A percentile compares a stretch with the other conserved stretches of the same genome.
Evolutionary conservation across 768 basidiomycete genomes (phyloP).

Genomic region (Lactifluus subvellereus): DNA sequence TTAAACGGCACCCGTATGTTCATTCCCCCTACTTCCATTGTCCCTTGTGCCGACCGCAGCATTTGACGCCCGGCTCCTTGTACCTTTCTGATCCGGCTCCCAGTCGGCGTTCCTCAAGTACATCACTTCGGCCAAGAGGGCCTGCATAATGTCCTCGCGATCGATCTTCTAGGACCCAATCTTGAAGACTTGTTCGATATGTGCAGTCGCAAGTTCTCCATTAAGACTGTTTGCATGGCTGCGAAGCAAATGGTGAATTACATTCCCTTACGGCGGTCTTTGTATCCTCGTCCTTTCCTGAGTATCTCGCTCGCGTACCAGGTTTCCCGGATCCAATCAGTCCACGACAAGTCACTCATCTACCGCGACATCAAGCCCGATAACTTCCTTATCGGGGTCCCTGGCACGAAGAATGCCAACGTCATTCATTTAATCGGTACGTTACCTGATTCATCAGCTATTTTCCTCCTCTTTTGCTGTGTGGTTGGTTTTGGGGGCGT

Average conservation of each 20-base stretch:
- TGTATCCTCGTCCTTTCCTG: constrained; percentile 12
- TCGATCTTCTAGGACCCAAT: constrained; percentile 95
- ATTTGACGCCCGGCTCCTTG: background rate
- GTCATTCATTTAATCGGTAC: constrained; percentile 79
- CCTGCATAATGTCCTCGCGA: constrained; percentile 90
- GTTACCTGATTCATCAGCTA: constrained; percentile 28
- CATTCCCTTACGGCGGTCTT: constrained; percentile 5
- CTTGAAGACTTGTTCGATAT: constrained; percentile 98
- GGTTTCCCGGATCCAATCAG: constrained; percentile 94
- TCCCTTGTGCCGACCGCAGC: constrained; percentile 5
- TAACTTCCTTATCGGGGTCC: constrained; percentile 96
- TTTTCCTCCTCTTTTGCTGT: background rate
- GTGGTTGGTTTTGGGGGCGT: background rate
- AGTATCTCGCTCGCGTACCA: constrained; percentile 32
- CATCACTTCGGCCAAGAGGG: constrained; percentile 99
- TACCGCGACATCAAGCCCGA: constrained; percentile 99
- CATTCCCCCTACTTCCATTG: background rate
- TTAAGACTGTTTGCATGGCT: constrained; percentile 99
- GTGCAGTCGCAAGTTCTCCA: constrained; percentile 95
- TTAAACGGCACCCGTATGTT: constrained; percentile 80
- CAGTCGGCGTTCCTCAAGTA: constrained; percentile 95
- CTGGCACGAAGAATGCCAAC: constrained; percentile 86
- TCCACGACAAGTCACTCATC: constrained; percentile 98
- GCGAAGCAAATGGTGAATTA: constrained; percentile 93
- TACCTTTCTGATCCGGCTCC: background rate